Conservation (phyloP, 148 eudicot species). For the Chenopodium album region DNA sequence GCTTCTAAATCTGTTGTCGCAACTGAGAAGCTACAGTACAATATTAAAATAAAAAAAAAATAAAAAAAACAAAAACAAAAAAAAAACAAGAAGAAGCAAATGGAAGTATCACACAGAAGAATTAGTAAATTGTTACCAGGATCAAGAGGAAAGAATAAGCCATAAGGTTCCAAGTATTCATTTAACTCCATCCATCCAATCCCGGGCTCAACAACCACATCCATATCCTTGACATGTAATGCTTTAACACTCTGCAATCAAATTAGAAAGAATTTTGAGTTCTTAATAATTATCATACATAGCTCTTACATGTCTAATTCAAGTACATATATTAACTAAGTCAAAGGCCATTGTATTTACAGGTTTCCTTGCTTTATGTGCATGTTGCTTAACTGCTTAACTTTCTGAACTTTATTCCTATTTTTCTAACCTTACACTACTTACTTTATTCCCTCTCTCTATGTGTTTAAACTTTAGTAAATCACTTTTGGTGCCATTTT, state of each 20-base stretch:
- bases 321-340: not conserved
- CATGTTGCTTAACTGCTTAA: not conserved
- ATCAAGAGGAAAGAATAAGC: slow-evolving; percentile 96
- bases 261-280: not conserved
- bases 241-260: slow-evolving; percentile 66
- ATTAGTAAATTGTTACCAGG: slow-evolving; percentile 58
- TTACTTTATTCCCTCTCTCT: not conserved
- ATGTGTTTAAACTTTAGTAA: not conserved
- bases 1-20: no score
- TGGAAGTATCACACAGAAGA: not conserved
- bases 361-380: not conserved
- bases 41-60: no score
- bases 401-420: not conserved
- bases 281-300: not conserved
- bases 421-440: not conserved
- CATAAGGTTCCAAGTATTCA: slow-evolving; percentile 91
- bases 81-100: not conserved
- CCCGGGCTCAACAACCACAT: slow-evolving; percentile 99
- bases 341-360: not conserved
- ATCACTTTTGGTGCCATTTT: not conserved
- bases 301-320: not conserved
- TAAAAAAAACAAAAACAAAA: no score
- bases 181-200: slow-evolving; percentile 99
- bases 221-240: slow-evolving; percentile 90
- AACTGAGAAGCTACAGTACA: no score